A percentile compares a stretch with the other conserved stretches of the same genome.
These are phyloP conservation scores for Schwanniomyces yamadae DNA, from an alignment of 805 yeast species.

Conservation along the genomic window DNA sequence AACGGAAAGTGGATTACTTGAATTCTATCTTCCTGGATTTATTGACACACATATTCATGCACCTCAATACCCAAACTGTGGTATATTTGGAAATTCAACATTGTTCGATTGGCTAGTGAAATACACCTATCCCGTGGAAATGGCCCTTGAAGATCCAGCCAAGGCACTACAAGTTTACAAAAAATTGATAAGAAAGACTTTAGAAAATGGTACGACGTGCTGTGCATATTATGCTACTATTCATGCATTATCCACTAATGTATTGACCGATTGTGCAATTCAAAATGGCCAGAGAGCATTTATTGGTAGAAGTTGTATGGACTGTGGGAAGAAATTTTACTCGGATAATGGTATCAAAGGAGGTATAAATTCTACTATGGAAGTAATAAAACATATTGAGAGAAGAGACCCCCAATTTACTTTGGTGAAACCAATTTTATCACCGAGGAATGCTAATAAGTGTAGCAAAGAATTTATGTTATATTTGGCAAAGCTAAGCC, in stretches of 20 bases:
- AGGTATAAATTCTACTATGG: background rate
- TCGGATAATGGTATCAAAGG: background rate
- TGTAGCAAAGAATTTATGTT: constrained; percentile 1
- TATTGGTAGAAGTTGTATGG: constrained; percentile 2
- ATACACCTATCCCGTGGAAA: constrained; percentile 83
- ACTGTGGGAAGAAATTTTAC: background rate
- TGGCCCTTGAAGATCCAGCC: constrained; percentile 50
- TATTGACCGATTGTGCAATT: constrained; percentile 64
- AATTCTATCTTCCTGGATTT: constrained; percentile 78
- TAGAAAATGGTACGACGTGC: constrained; percentile 77
- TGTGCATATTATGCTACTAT: constrained; percentile 85
- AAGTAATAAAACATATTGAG: constrained; percentile 1
- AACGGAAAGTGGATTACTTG: constrained; percentile 27
- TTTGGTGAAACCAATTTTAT: background rate
- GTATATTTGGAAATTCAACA: constrained; percentile 78
- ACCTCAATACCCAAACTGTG: constrained; percentile 77
- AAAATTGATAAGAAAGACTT: constrained; percentile 60
- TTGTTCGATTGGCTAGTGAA: constrained; percentile 77
- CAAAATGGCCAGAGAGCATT: constrained; percentile 14
- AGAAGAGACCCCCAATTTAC: background rate
- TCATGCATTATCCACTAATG: constrained; percentile 65
- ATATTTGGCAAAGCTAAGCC: constrained; percentile 1
- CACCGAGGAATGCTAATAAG: constrained; percentile 3
- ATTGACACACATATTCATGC: constrained; percentile 85
- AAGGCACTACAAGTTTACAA: constrained; percentile 59